A percentile compares a stretch with the other conserved stretches of the same genome.
These are phyloP conservation scores for Mallotus nudiflorus DNA, from an alignment of 345 rosid species.

Conservation along the genomic window DNA sequence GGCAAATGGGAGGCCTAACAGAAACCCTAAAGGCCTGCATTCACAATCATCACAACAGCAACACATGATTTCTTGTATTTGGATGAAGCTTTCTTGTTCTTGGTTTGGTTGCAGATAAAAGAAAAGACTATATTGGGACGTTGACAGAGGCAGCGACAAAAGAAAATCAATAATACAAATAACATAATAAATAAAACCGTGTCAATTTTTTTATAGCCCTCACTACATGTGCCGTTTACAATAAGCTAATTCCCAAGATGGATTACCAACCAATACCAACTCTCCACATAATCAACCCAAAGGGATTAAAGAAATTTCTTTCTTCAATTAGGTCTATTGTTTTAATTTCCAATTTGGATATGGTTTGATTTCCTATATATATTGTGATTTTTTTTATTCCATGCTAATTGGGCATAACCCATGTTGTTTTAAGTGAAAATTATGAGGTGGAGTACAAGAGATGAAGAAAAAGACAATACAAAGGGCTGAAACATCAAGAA, in stretches of 20 bases:
- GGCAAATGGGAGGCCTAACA: conserved; percentile 87
- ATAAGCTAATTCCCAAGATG: not conserved
- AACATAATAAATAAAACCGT: not conserved
- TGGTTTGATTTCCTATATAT: too few species aligned
- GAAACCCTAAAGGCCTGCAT: conserved; percentile 84
- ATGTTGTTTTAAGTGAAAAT: too few species aligned
- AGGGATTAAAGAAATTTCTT: too few species aligned
- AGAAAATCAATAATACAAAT: not conserved
- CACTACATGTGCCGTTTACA: not conserved
- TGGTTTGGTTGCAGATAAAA: not conserved
- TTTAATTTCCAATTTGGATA: not conserved
- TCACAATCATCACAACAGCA: conserved; percentile 49
- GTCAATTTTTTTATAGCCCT: not conserved
- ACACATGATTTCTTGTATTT: conserved; percentile 11
- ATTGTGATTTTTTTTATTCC: too few species aligned
- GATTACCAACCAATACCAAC: not conserved
- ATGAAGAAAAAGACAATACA: too few species aligned
- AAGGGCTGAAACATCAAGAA: too few species aligned
- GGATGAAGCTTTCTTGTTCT: not conserved
- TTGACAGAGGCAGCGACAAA: not conserved
- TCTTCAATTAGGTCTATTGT: too few species aligned
- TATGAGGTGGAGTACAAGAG: too few species aligned
- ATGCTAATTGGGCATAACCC: too few species aligned
- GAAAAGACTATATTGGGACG: not conserved
- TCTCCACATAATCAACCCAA: not conserved